Evolutionary conservation across 192 early-diverging fungal genomes (phyloP), one percentile per base, ranked within the genome.

Genomic region (Coemansia asiatica): DNA sequence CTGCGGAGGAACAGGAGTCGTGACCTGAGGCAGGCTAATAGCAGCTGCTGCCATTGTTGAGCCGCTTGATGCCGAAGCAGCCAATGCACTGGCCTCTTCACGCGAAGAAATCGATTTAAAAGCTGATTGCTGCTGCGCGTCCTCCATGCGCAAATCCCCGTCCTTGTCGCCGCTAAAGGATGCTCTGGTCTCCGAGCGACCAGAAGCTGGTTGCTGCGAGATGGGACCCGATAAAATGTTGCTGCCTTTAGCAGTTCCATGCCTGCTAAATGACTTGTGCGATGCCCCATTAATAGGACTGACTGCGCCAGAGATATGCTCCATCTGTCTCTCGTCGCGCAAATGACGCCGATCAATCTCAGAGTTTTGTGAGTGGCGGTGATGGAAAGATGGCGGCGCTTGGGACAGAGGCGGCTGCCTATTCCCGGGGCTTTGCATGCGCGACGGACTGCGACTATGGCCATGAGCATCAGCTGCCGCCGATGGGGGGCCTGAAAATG

Each of bases 61-160:
- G 36, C 56, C 44, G 29, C 48, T 36, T 10, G 47, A 25, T 12
- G 50, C 66, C 26, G 61, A 60, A 8, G 55, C 21, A 23, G 48
- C 46, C 15, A 61, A 6, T 23, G 55, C 60, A 21, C 56, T 18
- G 26, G 60, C 3, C 18, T 57, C 63, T 1, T 66, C 46, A 18
- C 50, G 64, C 16, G 51, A 29, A 10, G 58, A 44, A 18, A 58
- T 29, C 16, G 56, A 13, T 55, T 63, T 67, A 46, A 57, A 58
- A 16, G 64, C 12, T 3, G 50, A 56, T 7, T 40, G 64, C 36
- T 40, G 64, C 36, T 50, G 61, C 0, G 50, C 28, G 5, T 81
- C 79, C 5, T 63, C 73, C 79, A 72, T 75, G 6, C 15, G 29
- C 2, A 75, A 66, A 31, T 75, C 79, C 31, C 73, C 73, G 60